Evolutionary conservation across 352 stramenopile species (phyloP), one percentile per base, ranked within the genome.

Genomic region (Phytophthora ramorum): DNA sequence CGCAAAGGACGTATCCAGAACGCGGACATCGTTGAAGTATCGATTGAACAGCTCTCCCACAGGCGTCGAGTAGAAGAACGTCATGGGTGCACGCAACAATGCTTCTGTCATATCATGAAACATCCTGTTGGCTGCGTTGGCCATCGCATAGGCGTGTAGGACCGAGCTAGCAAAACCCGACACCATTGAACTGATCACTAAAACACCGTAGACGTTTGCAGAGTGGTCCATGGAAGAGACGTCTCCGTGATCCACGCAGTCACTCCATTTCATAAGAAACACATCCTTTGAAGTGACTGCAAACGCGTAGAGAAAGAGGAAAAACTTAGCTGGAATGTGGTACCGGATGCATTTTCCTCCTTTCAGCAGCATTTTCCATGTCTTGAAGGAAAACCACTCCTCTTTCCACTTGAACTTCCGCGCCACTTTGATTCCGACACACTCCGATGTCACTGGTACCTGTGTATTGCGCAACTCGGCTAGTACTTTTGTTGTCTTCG

Each of bases 41-140:
- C 76, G 71, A 40, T 79, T 81, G 41, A 85, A 74, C 16, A 85
- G 64, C 32, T 80, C 66, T 0, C 76, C 76, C 19, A 85, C 73
- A n/a, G 76, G 73, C 13, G 73, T 82, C 9, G 66, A 67, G 32
- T 78, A 76, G 28, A 85, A 85, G 58, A 85, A 85, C 2, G 60
- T 62, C 67, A 82, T 76, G 8, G 76, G 73, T 1, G 76, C 73
- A 30, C 63, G 76, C 8, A 85, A 49, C 17, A 85, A 45, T 26
- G 76, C 70, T 12, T 40, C 63, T 32, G 76, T 85, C 76, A 85
- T 82, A n/a, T 71, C 69, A 38, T 69, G 63, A 26, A 85, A 85
- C 48, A 82, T 71, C 8, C 51, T 58, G 34, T 78, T 76, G 7
- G 76, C 70, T 12, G 57, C 63, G 7, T 79, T 62, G 13, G 68